Percentiles rank a stretch among this genome's conserved stretches.
Evolutionary conservation across 345 rosid genomes (phyloP).

Genomic region (Camelina laxa): DNA sequence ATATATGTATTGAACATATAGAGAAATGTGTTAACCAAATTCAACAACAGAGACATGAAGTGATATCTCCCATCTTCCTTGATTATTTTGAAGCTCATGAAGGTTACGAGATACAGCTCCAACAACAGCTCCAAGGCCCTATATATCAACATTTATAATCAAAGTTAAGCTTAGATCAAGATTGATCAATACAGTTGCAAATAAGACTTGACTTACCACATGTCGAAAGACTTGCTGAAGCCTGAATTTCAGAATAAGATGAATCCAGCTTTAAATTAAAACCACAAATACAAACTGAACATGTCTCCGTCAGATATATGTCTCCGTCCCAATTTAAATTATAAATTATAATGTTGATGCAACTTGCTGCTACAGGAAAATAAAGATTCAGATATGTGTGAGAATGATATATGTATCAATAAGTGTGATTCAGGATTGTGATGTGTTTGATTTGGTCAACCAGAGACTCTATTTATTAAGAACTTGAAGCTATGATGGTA

Average conservation of each 20-base stretch:
- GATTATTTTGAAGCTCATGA: no score
- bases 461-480: constrained; percentile 24
- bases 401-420: background rate
- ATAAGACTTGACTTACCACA: constrained; percentile 61
- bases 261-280: background rate
- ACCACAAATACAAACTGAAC: no score
- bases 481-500: no score
- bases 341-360: no score
- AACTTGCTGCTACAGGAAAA: background rate
- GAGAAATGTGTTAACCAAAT: constrained; percentile 80
- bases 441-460: background rate
- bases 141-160: no score
- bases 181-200: constrained; percentile 3
- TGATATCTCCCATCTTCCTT: no score
- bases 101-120: no score
- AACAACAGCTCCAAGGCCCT: no score
- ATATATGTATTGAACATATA: constrained; percentile 96
- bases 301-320: background rate
- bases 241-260: constrained; percentile 68
- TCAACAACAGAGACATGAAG: constrained; percentile 89
- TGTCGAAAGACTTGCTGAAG: constrained; percentile 97
- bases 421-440: background rate
- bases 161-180: no score
- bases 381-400: background rate
- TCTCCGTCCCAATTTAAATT: no score